A percentile compares a stretch with the other conserved stretches of the same genome.
phyloP scores from a whole-genome alignment of 768 basidiomycete genomes.

The Tylopilus vinaceipallidus region DNA sequence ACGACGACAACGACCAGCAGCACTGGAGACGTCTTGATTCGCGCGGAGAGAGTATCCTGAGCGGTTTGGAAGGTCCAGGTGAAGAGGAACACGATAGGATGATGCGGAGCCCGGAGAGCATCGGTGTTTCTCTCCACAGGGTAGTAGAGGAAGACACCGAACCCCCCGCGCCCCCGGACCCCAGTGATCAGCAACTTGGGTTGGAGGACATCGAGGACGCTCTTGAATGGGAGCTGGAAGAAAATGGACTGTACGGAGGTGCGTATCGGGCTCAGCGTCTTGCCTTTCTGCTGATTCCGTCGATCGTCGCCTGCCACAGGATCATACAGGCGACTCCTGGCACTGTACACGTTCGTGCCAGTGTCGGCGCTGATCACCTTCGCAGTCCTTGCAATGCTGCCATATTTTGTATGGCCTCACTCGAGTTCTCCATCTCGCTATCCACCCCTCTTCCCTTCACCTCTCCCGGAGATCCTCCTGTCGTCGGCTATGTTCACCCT shows the following conservation, averaged over 20 bases:
- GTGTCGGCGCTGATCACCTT: conserved; percentile 50
- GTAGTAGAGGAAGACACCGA: conserved; percentile 39
- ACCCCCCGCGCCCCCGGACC: conserved; percentile 4
- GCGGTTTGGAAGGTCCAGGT: conserved; percentile 25
- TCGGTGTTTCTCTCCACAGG: conserved; percentile 30
- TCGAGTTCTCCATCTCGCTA: conserved; percentile 39
- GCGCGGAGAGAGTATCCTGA: conserved; percentile 32
- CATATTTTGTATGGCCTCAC: conserved; percentile 46
- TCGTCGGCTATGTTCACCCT: conserved; percentile 53
- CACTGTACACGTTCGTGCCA: conserved; percentile 62
- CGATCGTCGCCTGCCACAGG: conserved; percentile 38
- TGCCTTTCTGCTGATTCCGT: conserved; percentile 1
- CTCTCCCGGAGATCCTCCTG: conserved; percentile 62
- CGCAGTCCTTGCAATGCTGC: conserved; percentile 48
- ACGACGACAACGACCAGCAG: conserved; percentile 23
- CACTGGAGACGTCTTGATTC: conserved; percentile 34
- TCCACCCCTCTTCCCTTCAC: conserved; percentile 52
- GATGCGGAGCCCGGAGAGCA: conserved; percentile 36
- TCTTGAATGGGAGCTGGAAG: conserved; percentile 45
- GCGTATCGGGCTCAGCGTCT: conserved; percentile 13
- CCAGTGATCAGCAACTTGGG: conserved; percentile 16
- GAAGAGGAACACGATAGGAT: conserved; percentile 26
- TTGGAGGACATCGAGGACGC: conserved; percentile 41
- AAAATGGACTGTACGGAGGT: conserved; percentile 52
- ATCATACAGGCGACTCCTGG: conserved; percentile 55